These are phyloP conservation scores for Termitomyces sp. DNA, from an alignment of 768 basidiomycete genomes.

Conservation along the genomic window DNA sequence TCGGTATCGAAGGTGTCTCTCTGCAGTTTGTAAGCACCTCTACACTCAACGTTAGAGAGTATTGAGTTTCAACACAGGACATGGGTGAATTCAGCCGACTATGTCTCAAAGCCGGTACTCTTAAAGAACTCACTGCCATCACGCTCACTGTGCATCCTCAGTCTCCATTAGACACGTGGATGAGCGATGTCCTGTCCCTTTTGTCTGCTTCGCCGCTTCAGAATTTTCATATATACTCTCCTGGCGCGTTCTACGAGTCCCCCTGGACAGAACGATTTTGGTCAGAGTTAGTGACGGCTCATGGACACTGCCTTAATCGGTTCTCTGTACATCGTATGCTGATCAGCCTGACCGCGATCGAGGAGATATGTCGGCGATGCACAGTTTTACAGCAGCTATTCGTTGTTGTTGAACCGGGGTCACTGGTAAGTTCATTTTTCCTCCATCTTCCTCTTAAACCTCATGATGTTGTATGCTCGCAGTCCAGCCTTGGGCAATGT, in stretches of 20 bases:
- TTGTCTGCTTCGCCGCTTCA: slow-evolving; percentile 39
- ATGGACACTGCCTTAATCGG: slow-evolving; percentile 47
- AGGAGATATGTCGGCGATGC: slow-evolving; percentile 54
- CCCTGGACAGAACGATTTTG: slow-evolving; percentile 48
- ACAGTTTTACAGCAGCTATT: slow-evolving; percentile 58
- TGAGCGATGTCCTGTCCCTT: slow-evolving; percentile 13
- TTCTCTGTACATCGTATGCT: slow-evolving; percentile 67
- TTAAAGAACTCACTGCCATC: slow-evolving; percentile 49
- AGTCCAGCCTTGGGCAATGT: slow-evolving; percentile 39
- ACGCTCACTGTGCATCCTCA: slow-evolving; percentile 51
- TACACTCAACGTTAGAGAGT: neutral
- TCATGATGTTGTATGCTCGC: neutral
- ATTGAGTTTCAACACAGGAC: slow-evolving; percentile 37
- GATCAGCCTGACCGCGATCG: slow-evolving; percentile 46
- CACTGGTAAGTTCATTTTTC: slow-evolving; percentile 35
- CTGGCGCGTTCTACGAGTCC: slow-evolving; percentile 35
- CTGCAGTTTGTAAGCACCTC: slow-evolving; percentile 46
- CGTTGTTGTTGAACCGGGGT: slow-evolving; percentile 45
- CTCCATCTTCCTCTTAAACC: neutral
- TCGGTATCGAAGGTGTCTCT: slow-evolving; percentile 64
- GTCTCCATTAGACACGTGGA: slow-evolving; percentile 40
- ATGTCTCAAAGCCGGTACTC: slow-evolving; percentile 30
- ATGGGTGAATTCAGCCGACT: slow-evolving; percentile 40
- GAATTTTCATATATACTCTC: slow-evolving; percentile 60
- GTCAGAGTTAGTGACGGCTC: slow-evolving; percentile 42